Conservation (phyloP, 805 yeast species). For the Blastobotrys muscicola region DNA sequence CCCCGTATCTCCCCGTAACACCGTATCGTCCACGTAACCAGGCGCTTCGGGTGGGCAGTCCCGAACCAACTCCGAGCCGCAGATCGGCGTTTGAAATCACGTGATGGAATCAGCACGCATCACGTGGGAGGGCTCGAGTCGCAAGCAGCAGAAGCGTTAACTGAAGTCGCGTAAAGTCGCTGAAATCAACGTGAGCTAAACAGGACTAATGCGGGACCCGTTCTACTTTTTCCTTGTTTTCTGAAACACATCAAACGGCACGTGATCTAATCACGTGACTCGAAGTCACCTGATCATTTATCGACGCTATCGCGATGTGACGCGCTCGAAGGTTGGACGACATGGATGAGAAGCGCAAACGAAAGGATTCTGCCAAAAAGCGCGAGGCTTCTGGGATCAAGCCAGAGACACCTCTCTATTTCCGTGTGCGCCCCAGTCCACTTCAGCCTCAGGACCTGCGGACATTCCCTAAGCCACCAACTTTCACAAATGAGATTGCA, state of each 20-base stretch:
- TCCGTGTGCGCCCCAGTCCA: not conserved
- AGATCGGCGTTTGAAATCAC: not conserved
- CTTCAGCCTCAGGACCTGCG: not conserved
- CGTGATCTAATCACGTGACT: not conserved
- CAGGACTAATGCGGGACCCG: too few relatives aligned
- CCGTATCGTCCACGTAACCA: not conserved
- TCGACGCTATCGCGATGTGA: not conserved
- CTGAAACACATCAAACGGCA: too few relatives aligned
- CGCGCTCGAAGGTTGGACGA: not conserved
- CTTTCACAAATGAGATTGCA: not conserved
- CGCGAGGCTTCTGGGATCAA: not conserved
- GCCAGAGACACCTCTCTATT: not conserved
- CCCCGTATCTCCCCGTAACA: too few relatives aligned
- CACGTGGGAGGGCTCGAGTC: not conserved
- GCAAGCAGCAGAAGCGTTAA: too few relatives aligned
- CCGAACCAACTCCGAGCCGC: not conserved
- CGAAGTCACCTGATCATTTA: not conserved
- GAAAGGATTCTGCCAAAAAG: conserved; percentile 1
- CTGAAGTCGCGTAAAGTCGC: too few relatives aligned
- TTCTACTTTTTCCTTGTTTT: too few relatives aligned
- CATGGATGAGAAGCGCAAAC: conserved; percentile 1
- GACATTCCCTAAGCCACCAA: not conserved
- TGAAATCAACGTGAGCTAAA: too few relatives aligned
- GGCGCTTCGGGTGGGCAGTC: not conserved
- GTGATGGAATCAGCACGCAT: not conserved